Evolutionary conservation across 352 stramenopile species (phyloP).

Genomic region (Globisporangium splendens): DNA sequence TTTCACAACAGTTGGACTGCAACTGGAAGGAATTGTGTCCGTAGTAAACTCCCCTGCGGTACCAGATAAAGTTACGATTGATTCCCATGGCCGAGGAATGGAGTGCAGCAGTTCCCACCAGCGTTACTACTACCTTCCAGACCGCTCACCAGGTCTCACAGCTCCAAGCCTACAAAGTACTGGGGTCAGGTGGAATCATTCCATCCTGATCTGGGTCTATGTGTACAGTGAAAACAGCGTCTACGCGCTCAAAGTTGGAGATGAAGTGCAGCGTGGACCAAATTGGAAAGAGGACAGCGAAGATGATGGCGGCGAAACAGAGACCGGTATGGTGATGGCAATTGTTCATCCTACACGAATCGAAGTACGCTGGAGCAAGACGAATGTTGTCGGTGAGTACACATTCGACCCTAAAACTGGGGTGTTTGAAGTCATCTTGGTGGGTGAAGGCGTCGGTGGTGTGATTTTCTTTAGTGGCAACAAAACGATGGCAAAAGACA

Average conservation of each 20-base stretch:
- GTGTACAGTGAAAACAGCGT: constrained; percentile 30
- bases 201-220: constrained; percentile 77
- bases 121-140: constrained; percentile 35
- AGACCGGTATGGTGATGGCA: constrained; percentile 38
- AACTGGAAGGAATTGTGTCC: constrained; percentile 52
- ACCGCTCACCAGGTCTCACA: constrained; percentile 36
- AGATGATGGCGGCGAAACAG: constrained; percentile 12
- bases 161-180: constrained; percentile 24
- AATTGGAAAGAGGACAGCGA: constrained; percentile 33
- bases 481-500: constrained; percentile 53
- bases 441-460: constrained; percentile 48
- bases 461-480: constrained; percentile 74
- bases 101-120: background rate
- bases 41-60: constrained; percentile 9
- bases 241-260: constrained; percentile 64
- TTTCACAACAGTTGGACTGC: constrained; percentile 59
- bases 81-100: background rate
- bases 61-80: background rate
- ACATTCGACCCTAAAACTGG: constrained; percentile 49
- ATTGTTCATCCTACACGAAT: constrained; percentile 43
- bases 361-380: constrained; percentile 44
- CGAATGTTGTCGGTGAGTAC: constrained; percentile 28
- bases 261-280: constrained; percentile 60
- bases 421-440: constrained; percentile 52
- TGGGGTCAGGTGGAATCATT: constrained; percentile 62